phyloP scores from a whole-genome alignment of 495 filamentous ascomycete genomes.

The Penicillium desertorum region DNA sequence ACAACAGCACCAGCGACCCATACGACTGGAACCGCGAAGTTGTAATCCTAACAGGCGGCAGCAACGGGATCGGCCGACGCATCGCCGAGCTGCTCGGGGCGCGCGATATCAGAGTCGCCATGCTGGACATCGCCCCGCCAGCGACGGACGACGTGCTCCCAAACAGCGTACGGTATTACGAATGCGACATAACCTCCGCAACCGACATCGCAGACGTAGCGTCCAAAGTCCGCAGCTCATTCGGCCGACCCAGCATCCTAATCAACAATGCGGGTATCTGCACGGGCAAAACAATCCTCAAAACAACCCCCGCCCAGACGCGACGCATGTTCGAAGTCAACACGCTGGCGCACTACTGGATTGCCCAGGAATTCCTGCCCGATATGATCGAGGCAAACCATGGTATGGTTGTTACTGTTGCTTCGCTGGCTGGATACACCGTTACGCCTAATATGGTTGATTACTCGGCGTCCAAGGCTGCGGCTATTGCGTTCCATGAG shows the following conservation, averaged over 20 bases:
- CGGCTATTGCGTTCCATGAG: slow-evolving; percentile 66
- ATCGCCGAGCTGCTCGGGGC: slow-evolving; percentile 61
- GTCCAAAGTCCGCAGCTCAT: slow-evolving; percentile 47
- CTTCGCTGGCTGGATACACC: slow-evolving; percentile 60
- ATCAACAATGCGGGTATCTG: slow-evolving; percentile 76
- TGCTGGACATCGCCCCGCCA: slow-evolving; percentile 67
- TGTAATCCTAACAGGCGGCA: slow-evolving; percentile 69
- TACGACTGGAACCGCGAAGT: slow-evolving; percentile 72
- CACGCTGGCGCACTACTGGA: slow-evolving; percentile 65
- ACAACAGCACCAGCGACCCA: slow-evolving; percentile 59
- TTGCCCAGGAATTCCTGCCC: slow-evolving; percentile 65
- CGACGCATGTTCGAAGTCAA: slow-evolving; percentile 72
- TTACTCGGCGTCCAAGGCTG: slow-evolving; percentile 68
- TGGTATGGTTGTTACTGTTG: slow-evolving; percentile 73
- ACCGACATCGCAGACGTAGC: slow-evolving; percentile 48
- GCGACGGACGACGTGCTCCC: slow-evolving; percentile 47
- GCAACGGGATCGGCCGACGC: slow-evolving; percentile 64
- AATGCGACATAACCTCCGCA: slow-evolving; percentile 63
- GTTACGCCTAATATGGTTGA: slow-evolving; percentile 65
- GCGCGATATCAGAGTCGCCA: slow-evolving; percentile 58
- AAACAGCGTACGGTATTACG: slow-evolving; percentile 57
- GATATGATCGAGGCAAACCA: slow-evolving; percentile 62
- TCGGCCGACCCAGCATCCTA: slow-evolving; percentile 67
- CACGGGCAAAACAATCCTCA: slow-evolving; percentile 60
- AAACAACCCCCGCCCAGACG: slow-evolving; percentile 54